Evolutionary conservation across 1,284 basidiomycete species (phyloP), one percentile per base, ranked within the genome.

Genomic region (Fomes fomentarius): DNA sequence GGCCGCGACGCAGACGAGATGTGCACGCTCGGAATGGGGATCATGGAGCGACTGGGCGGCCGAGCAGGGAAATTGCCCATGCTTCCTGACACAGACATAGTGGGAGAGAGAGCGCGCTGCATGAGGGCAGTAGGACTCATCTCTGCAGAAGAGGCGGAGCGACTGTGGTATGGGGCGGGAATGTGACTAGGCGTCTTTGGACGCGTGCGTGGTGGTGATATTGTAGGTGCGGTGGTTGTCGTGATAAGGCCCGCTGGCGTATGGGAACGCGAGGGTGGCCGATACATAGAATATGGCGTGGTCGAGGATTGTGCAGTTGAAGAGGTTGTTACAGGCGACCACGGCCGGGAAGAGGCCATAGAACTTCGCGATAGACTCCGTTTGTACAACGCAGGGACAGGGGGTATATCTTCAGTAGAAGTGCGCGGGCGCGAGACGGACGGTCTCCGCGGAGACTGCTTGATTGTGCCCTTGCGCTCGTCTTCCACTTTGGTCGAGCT

Each of bases 21-120:
- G 46, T 89, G 85, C 2, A 92, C 74, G 57, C 78, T 84, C 4
- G 90, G 89, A 19, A 91, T 77, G 17, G 91, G 90, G 55, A 93
- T 92, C 82, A 83, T 87, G 4, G 90, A 92, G 53, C 87, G 80
- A 66, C 89, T 91, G 1, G 89, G 89, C 30, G 90, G 87, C 33
- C 91, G 80, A n/a, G 85, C 81, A 41, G 82, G 83, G 9, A 70
- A 79, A 37, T 22, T 26, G 39, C 26, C 41, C 38, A 40, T 30
- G 12, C 46, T 79, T 43, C 71, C 68, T 8, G 73, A 68, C 39
- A 74, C 70, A 7, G 59, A 56, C 24, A 47, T 76, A 9, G 84
- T 71, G 14, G 90, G 89, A 0, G 89, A 91, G 52, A 89, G 74
- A 0, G 86, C 79, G 25, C 58, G 81, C 55, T 81, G 80, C 72